Base-by-base conservation (phyloP, 2,329 filamentous ascomycete species). In the Exophiala sp. region DNA sequence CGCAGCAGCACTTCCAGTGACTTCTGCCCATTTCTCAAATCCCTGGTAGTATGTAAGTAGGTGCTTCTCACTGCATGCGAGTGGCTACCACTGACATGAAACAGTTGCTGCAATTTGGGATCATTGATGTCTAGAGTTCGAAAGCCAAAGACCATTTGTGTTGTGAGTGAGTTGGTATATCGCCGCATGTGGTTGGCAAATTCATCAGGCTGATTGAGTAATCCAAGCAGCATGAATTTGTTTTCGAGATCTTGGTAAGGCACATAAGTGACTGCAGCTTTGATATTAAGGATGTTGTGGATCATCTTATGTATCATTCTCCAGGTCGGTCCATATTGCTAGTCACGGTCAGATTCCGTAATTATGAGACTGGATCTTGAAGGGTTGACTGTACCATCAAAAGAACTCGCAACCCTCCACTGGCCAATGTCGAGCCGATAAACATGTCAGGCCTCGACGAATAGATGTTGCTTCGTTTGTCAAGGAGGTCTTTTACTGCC, bases 381-480 rank as follows among this genome's bases (percentile, higher is more conserved):
- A 18, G 16, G 16, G 3, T 18, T 18, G 16, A 18, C 16, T 18
- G 16, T 42, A 55, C 55, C 61, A 61, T 62, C 21, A 62, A 14
- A 5, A 63, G 35, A 24, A 63, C 16, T 20, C 61, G 54, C 33
- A 59, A 45, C n/a, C 51, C 55, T 11, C 60, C 61, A 21, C 58
- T 61, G 8, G 52, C 54, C 6, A 62, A 12, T 10, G 43, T 62
- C 32, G 72, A 71, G 2, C 72, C 75, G 7, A 79, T 72, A 42
- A 76, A 74, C 66, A 74, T 70, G 7, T 71, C 67, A 5, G 72
- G 72, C 0, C 79, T 69, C 7, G 73, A 72, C 0, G 76, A 79
- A 63, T 81, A 82, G 10, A 77, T 78, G 12, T 57, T 64, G 41
- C 76, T 75, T 32, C 73, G 66, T 54, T 77, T 77, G 51, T 82